These are phyloP conservation scores for Xanthoconium separans DNA, from an alignment of 1,284 basidiomycete species.

Conservation along the genomic window DNA sequence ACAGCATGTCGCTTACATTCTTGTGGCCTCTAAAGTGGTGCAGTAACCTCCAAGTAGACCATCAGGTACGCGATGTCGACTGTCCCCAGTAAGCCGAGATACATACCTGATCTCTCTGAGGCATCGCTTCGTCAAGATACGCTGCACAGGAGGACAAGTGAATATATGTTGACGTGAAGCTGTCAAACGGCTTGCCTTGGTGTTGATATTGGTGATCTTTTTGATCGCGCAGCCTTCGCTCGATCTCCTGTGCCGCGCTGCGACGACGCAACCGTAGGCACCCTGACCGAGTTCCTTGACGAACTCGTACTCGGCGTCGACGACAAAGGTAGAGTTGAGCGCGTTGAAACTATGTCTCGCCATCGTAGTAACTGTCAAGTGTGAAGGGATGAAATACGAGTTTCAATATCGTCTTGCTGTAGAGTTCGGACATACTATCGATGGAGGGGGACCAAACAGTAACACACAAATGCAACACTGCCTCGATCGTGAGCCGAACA, in stretches of 20 bases:
- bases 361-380: conserved; percentile 12
- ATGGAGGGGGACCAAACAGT: conserved; percentile 27
- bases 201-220: conserved; percentile 98
- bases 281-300: conserved; percentile 96
- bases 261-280: conserved; percentile 90
- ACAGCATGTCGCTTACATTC: conserved; percentile 58
- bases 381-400: conserved; percentile 6
- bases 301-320: conserved; percentile 90
- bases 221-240: conserved; percentile 94
- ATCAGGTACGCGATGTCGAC: conserved; percentile 4
- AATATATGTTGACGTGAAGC: neutral
- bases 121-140: conserved; percentile 94
- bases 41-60: conserved; percentile 55
- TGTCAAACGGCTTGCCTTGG: conserved; percentile 59
- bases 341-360: conserved; percentile 76
- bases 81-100: neutral
- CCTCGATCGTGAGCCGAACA: neutral
- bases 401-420: conserved; percentile 4
- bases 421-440: conserved; percentile 24
- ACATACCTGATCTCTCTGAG: conserved; percentile 85
- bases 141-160: conserved; percentile 41
- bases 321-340: conserved; percentile 80
- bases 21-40: conserved; percentile 98
- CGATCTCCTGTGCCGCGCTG: conserved; percentile 80
- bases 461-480: conserved; percentile 19